Evolutionary conservation across 495 filamentous ascomycete species (phyloP), one percentile per base, ranked within the genome.

Genomic region (Sordaria brevicollis): DNA sequence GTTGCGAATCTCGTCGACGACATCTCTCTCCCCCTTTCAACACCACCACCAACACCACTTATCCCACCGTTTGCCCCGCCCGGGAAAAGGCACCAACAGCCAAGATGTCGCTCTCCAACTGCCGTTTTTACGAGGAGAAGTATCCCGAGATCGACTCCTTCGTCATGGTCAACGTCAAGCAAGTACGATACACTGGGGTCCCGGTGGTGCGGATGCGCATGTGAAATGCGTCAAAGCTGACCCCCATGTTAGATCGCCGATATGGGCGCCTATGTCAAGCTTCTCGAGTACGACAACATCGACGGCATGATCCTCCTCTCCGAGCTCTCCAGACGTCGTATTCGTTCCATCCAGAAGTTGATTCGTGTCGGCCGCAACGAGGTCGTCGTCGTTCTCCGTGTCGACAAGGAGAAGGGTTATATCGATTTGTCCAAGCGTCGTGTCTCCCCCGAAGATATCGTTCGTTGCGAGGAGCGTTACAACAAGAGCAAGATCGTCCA

Each of bases 401-500:
- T 99, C 65, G 95, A 99, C 82, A 98, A 98, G 83, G 95, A 99
- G 83, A 99, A 99, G 83, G 94, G 93, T 74, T 99, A 99, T 78
- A 99, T 99, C 81, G 95, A 99, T 90, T 86, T 99, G 72, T 96
- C 92, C 34, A 99, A 99, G 86, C 94, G 95, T 72, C 89, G 95
- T 82, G 95, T 99, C 35, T 97, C 93, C 4, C 92, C 96, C 37
- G 95, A 99, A 79, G 95, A 99, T 85, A 94, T 98, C 57, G 84
- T 96, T 68, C 97, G 97, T 83, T 98, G 96, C 80, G 95, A 99
- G 78, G 95, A 99, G 83, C 88, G 95, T 39, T 99, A 97, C 85
- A 99, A 99, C 87, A 99, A 99, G 88, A 92, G 91, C 85, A 99
- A 99, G 85, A 94, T 97, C 84, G 95, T 98, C 67, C 94, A 98